A percentile compares a stretch with the other conserved stretches of the same genome.
Conservation (phyloP, 768 basidiomycete species). For the Leccinellum rugosiceps region DNA sequence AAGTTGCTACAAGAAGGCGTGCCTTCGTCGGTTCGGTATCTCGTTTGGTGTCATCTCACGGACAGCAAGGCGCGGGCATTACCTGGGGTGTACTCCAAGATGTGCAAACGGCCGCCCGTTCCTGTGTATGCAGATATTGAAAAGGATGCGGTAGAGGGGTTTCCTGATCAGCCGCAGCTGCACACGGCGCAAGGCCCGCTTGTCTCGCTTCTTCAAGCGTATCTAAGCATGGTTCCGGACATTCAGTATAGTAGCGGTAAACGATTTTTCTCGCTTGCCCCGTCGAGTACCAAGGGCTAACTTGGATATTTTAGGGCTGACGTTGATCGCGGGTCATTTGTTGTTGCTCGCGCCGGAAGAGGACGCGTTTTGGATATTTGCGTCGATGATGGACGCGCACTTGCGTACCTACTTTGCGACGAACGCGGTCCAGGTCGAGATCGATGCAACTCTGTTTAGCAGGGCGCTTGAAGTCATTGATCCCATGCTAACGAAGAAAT, state of each 20-base stretch:
- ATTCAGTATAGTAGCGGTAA: conserved; percentile 64
- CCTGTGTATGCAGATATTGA: conserved; percentile 52
- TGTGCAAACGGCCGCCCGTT: conserved; percentile 55
- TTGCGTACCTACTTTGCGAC: conserved; percentile 75
- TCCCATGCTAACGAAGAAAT: conserved; percentile 54
- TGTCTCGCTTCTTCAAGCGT: conserved; percentile 62
- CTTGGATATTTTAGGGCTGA: conserved; percentile 46
- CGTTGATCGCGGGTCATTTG: conserved; percentile 68
- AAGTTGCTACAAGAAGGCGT: conserved; percentile 75
- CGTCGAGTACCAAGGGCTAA: background rate
- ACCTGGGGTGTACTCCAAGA: conserved; percentile 62
- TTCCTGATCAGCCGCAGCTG: conserved; percentile 56
- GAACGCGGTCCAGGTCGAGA: conserved; percentile 61
- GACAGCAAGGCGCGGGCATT: conserved; percentile 72
- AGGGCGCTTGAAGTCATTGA: conserved; percentile 68
- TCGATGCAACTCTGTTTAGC: conserved; percentile 70
- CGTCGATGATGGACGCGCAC: conserved; percentile 81
- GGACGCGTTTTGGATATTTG: conserved; percentile 89
- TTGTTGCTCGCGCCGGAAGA: conserved; percentile 78
- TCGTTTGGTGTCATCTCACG: conserved; percentile 79
- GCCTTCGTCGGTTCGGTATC: conserved; percentile 78
- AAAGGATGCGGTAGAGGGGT: conserved; percentile 51
- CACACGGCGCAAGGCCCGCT: conserved; percentile 56
- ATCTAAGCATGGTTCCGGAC: conserved; percentile 84
- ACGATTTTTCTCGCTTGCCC: conserved; percentile 7